These are phyloP conservation scores for Chaetoceros tenuissimus DNA, from an alignment of 108 stramenopile species.

Conservation along the genomic window DNA sequence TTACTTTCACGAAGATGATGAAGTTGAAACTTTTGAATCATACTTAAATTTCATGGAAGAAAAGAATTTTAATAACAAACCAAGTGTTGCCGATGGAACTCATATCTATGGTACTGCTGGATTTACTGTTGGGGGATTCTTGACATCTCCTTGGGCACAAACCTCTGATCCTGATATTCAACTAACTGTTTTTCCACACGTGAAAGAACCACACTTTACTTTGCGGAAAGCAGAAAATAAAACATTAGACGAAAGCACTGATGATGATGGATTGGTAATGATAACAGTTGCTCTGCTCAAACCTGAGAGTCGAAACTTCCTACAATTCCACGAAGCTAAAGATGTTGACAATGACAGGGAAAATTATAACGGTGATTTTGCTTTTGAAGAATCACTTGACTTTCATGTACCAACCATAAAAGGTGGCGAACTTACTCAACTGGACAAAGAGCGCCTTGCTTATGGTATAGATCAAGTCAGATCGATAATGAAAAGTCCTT, in stretches of 20 bases:
- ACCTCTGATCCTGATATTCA: constrained; percentile 9
- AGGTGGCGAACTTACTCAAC: constrained; percentile 4
- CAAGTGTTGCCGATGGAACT: too few species aligned
- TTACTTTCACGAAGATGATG: not conserved
- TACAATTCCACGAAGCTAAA: not conserved
- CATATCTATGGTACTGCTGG: constrained; percentile 13
- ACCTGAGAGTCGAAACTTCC: constrained; percentile 15
- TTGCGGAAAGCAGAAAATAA: not conserved
- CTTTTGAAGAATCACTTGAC: not conserved
- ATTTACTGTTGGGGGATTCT: constrained; percentile 18
- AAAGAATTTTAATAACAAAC: not conserved
- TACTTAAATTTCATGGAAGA: not conserved
- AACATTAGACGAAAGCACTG: too few species aligned
- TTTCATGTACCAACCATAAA: constrained; percentile 8
- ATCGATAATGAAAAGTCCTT: constrained; percentile 1
- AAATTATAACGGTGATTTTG: not conserved
- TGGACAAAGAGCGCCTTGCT: constrained; percentile 4
- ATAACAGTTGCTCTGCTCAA: constrained; percentile 17
- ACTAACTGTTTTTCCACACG: constrained; percentile 16
- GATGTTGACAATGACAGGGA: not conserved
- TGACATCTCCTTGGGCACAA: constrained; percentile 13
- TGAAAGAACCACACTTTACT: constrained; percentile 10
- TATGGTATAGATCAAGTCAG: constrained; percentile 13
- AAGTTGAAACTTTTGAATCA: not conserved
- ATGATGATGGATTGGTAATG: not conserved